Evolutionary conservation across 495 filamentous ascomycete genomes (phyloP).

Genomic region (Hypoxylon perforatum): DNA sequence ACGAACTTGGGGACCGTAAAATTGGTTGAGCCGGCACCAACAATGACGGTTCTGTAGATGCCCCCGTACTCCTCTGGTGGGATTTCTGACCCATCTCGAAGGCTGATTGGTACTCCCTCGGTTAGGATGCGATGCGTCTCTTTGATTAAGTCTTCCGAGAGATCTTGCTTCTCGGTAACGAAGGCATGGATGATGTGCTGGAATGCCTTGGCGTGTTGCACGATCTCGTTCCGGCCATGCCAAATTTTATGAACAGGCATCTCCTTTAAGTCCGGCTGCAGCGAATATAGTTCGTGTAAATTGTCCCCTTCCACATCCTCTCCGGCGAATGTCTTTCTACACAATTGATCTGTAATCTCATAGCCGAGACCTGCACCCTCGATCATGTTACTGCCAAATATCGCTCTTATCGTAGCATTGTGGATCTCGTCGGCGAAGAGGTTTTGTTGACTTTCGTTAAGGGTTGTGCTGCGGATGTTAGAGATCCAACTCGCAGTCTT

Average conservation of each 20-base stretch:
- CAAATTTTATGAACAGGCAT: too few species aligned
- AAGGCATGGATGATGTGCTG: constrained; percentile 38
- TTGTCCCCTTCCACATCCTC: too few species aligned
- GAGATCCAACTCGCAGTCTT: neutral
- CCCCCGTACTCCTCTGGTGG: constrained; percentile 40
- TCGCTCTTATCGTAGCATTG: constrained; percentile 4
- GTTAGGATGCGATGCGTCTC: constrained; percentile 49
- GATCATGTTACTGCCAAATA: constrained; percentile 45
- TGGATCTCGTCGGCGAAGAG: constrained; percentile 9
- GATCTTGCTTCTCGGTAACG: constrained; percentile 28
- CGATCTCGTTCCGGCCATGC: constrained; percentile 40
- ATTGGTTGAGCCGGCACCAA: constrained; percentile 35
- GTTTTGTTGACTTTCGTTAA: neutral
- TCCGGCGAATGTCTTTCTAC: constrained; percentile 23
- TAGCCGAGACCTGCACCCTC: constrained; percentile 35
- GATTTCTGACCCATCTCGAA: neutral
- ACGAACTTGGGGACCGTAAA: constrained; percentile 39
- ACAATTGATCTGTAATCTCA: constrained; percentile 32
- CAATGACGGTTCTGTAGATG: constrained; percentile 42
- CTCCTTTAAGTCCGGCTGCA: too few species aligned
- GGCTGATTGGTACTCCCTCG: constrained; percentile 24
- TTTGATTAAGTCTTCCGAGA: constrained; percentile 47
- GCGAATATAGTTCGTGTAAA: too few species aligned
- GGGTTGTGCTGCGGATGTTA: neutral
- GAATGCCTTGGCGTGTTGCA: constrained; percentile 50